Evolutionary conservation across 805 yeast genomes (phyloP).

Genomic region (Ogataea naganishii): DNA sequence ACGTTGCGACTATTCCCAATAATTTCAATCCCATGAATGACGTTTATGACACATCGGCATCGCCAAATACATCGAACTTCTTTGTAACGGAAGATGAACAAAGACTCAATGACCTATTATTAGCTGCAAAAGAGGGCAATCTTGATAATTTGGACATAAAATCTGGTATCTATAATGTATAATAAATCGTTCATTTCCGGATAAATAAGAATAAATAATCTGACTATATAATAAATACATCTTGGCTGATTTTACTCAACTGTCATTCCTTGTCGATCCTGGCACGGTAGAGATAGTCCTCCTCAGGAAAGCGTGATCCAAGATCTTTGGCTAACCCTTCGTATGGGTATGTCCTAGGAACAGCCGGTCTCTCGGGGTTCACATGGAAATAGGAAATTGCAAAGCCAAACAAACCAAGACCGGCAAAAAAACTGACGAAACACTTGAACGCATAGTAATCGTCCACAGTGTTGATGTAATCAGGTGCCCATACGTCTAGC

Average conservation of each 20-base stretch:
- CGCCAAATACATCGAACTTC: no score
- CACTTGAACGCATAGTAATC: slow-evolving; percentile 54
- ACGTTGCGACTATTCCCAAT: slow-evolving; percentile 25
- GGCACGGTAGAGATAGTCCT: slow-evolving; percentile 30
- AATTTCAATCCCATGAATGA: no score
- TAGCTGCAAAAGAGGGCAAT: slow-evolving; percentile 49
- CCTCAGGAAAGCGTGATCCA: slow-evolving; percentile 50
- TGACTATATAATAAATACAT: neutral
- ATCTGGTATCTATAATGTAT: slow-evolving; percentile 28
- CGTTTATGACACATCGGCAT: slow-evolving; percentile 14
- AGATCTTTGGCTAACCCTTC: slow-evolving; percentile 68
- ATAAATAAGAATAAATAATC: slow-evolving; percentile 5
- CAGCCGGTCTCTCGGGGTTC: slow-evolving; percentile 62
- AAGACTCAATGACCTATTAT: slow-evolving; percentile 41
- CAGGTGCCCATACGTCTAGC: slow-evolving; percentile 84
- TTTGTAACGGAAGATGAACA: slow-evolving; percentile 20
- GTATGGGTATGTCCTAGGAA: slow-evolving; percentile 66
- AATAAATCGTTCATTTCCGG: slow-evolving; percentile 1
- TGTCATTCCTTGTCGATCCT: slow-evolving; percentile 33
- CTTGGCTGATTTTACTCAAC: neutral
- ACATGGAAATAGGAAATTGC: slow-evolving; percentile 42
- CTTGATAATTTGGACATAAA: slow-evolving; percentile 40
- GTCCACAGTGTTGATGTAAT: slow-evolving; percentile 50
- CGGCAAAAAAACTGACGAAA: slow-evolving; percentile 49
- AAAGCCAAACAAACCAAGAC: slow-evolving; percentile 30